phyloP scores from a whole-genome alignment of 257 asterid genomes.

The Apocynum venetum region DNA sequence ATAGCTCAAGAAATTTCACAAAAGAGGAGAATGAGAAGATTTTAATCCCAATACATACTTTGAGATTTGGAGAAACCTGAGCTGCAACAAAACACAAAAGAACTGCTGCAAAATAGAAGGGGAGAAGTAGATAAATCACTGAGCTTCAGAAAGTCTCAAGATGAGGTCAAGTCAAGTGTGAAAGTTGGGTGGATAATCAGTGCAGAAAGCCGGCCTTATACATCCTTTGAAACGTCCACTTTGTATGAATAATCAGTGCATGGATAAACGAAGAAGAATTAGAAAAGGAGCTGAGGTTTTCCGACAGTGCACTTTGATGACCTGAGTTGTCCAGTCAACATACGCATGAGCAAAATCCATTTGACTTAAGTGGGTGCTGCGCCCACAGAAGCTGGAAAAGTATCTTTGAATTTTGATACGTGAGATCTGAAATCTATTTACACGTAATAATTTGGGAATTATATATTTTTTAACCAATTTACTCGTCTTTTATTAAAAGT shows the following conservation, averaged over 20 bases:
- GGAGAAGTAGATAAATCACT: not conserved
- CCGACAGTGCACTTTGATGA: not conserved
- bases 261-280: too few relatives aligned
- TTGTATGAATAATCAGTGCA: too few relatives aligned
- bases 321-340: not conserved
- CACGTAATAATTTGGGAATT: too few relatives aligned
- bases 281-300: not conserved
- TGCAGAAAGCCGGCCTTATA: not conserved
- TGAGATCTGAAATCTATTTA: too few relatives aligned
- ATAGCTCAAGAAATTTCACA: not conserved
- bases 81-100: not conserved
- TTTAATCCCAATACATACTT: not conserved
- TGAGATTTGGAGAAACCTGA: not conserved
- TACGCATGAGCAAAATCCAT: too few relatives aligned
- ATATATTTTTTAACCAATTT: too few relatives aligned
- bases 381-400: slow-evolving; percentile 5
- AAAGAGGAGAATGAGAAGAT: not conserved
- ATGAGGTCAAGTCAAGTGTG: not conserved
- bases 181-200: too few relatives aligned
- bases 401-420: too few relatives aligned
- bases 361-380: not conserved
- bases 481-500: too few relatives aligned
- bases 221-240: not conserved
- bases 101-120: not conserved
- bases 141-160: not conserved